phyloP scores from a whole-genome alignment of 352 stramenopile genomes.

The Pythium myriotylum region DNA sequence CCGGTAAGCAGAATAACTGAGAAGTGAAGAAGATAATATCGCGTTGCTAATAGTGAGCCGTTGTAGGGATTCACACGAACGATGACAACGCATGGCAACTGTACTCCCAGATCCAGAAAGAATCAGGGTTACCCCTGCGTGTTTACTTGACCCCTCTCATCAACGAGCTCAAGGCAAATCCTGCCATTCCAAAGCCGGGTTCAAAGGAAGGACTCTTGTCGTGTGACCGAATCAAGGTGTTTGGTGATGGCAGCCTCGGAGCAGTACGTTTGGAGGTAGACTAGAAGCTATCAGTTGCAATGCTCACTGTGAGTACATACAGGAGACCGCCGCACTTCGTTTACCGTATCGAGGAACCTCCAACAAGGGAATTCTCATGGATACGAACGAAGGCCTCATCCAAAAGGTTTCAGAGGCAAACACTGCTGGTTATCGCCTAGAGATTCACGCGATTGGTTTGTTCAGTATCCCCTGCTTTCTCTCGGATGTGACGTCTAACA shows the following conservation, averaged over 20 bases:
- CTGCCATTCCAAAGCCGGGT: conserved; percentile 40
- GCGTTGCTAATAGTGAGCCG: neutral
- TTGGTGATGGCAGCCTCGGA: conserved; percentile 86
- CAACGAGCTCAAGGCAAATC: conserved; percentile 56
- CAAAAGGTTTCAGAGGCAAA: conserved; percentile 66
- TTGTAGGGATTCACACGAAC: conserved; percentile 82
- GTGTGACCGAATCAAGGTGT: conserved; percentile 89
- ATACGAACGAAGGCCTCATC: conserved; percentile 63
- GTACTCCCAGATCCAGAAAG: conserved; percentile 74
- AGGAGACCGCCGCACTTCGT: conserved; percentile 86
- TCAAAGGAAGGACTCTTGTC: conserved; percentile 57
- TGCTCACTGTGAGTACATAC: neutral
- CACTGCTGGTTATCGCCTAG: conserved; percentile 67
- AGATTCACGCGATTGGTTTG: conserved; percentile 90
- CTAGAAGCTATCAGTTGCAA: neutral
- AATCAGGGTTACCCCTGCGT: conserved; percentile 58
- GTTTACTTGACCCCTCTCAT: conserved; percentile 81
- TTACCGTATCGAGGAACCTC: conserved; percentile 61
- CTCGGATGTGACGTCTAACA: neutral
- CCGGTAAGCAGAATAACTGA: conserved; percentile 28
- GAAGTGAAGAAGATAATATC: too few relatives aligned
- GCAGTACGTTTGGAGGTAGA: conserved; percentile 40
- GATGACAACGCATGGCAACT: conserved; percentile 79
- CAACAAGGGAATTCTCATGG: conserved; percentile 85
- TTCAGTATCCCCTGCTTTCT: conserved; percentile 2